phyloP scores from a whole-genome alignment of 1,139 yeast genomes.

The Blastobotrys raffinosifermentans region DNA sequence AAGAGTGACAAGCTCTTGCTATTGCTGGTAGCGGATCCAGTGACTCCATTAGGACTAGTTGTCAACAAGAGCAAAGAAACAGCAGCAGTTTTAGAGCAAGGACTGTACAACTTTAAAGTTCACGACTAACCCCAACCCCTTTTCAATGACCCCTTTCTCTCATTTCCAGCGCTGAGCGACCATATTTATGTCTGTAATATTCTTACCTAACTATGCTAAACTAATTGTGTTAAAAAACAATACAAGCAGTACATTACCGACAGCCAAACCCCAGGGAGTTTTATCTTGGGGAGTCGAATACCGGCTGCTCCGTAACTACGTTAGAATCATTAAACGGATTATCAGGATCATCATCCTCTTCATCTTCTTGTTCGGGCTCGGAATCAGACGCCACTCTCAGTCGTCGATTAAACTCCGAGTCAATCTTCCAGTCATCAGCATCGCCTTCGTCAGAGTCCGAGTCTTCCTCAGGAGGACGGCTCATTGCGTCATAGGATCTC shows the following conservation, averaged over 20 bases:
- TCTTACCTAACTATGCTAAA: too few species aligned
- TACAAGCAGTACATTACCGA: too few species aligned
- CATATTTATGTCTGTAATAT: too few species aligned
- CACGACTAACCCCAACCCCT: conserved; percentile 11
- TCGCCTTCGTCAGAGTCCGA: conserved; percentile 36
- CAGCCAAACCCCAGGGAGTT: too few species aligned
- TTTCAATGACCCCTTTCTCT: too few species aligned
- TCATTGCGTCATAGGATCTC: conserved; percentile 56
- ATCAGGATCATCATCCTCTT: conserved; percentile 26
- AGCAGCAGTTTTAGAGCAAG: conserved; percentile 22
- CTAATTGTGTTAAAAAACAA: too few species aligned
- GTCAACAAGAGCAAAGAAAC: conserved; percentile 23
- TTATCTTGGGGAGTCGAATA: not conserved
- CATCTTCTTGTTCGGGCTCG: conserved; percentile 22
- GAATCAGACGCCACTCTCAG: conserved; percentile 24
- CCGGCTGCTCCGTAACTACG: conserved; percentile 21
- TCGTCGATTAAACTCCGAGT: conserved; percentile 15
- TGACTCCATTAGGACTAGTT: conserved; percentile 25
- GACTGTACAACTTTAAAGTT: conserved; percentile 21
- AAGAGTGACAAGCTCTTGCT: conserved; percentile 20
- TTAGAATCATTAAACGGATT: conserved; percentile 72
- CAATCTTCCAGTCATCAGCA: conserved; percentile 23
- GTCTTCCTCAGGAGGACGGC: conserved; percentile 45
- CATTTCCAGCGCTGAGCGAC: too few species aligned
- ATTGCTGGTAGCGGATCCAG: conserved; percentile 26